phyloP scores from a whole-genome alignment of 1,139 yeast genomes.

The Candida smagusa region DNA sequence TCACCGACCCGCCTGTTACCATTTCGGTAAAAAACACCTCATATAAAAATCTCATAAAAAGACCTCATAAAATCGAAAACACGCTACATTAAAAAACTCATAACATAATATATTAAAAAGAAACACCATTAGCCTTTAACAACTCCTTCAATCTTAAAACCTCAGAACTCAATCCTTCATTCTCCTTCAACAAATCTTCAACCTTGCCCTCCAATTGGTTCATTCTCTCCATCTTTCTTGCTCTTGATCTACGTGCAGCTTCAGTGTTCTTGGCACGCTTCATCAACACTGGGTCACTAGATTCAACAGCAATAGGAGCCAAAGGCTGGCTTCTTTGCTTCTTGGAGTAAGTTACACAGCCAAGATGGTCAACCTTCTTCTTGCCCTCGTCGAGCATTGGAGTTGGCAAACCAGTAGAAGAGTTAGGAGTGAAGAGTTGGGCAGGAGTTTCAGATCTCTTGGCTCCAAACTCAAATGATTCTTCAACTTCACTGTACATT shows the following conservation, averaged over 20 bases:
- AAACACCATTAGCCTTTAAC: conserved; percentile 22
- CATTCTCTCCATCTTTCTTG: conserved; percentile 89
- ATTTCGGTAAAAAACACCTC: too few relatives aligned
- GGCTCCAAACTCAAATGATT: conserved; percentile 22
- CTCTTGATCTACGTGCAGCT: conserved; percentile 94
- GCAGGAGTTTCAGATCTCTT: conserved; percentile 3
- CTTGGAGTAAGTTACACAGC: conserved; percentile 61
- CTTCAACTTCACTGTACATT: conserved; percentile 29
- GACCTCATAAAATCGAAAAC: too few relatives aligned
- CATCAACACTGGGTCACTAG: conserved; percentile 64
- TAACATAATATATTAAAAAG: background rate
- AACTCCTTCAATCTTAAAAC: conserved; percentile 52
- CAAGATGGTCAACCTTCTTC: conserved; percentile 52
- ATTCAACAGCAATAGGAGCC: conserved; percentile 60
- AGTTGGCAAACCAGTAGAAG: conserved; percentile 33
- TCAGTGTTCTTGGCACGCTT: conserved; percentile 95
- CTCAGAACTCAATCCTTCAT: conserved; percentile 56
- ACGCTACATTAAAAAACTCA: background rate
- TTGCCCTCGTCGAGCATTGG: conserved; percentile 20
- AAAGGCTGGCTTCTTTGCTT: conserved; percentile 60
- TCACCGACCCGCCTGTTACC: too few relatives aligned
- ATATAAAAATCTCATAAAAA: too few relatives aligned
- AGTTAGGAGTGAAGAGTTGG: conserved; percentile 34
- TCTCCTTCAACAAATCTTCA: conserved; percentile 55
- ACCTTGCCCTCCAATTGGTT: conserved; percentile 75